phyloP scores from a whole-genome alignment of 306 rosid genomes.

The Corylus avellana region DNA sequence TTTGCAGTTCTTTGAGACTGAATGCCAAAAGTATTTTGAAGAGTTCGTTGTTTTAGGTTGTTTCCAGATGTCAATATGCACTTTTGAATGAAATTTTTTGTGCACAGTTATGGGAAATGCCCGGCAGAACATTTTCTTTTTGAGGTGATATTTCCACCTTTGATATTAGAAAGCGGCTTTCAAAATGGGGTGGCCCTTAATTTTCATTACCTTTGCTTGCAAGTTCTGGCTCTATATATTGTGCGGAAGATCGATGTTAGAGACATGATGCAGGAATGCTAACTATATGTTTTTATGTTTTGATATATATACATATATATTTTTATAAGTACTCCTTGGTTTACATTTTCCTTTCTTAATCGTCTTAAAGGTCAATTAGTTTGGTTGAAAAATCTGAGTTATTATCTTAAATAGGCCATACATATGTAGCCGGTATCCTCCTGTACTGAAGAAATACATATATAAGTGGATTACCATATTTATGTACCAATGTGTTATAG shows the following conservation, averaged over 20 bases:
- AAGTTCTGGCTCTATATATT: neutral
- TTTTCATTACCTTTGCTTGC: neutral
- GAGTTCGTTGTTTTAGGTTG: neutral
- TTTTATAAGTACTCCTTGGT: neutral
- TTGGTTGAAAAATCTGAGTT: neutral
- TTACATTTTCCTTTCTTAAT: neutral
- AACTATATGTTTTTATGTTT: neutral
- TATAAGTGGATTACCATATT: neutral
- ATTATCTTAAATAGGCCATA: neutral
- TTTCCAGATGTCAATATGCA: neutral
- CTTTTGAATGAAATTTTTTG: neutral
- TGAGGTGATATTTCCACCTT: conserved; percentile 1
- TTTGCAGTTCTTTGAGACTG: neutral
- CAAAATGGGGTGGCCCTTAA: neutral
- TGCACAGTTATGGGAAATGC: neutral
- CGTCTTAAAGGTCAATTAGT: neutral
- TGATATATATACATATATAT: neutral
- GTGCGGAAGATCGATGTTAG: conserved; percentile 1
- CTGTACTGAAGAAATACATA: neutral
- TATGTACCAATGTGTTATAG: neutral
- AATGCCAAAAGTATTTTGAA: neutral
- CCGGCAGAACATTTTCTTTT: neutral
- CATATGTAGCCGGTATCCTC: neutral
- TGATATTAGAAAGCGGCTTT: neutral
- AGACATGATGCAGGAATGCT: conserved; percentile 12